Percentiles rank a stretch among this genome's conserved stretches.
Evolutionary conservation across 768 basidiomycete genomes (phyloP).

Genomic region (Tulasnella sp.): DNA sequence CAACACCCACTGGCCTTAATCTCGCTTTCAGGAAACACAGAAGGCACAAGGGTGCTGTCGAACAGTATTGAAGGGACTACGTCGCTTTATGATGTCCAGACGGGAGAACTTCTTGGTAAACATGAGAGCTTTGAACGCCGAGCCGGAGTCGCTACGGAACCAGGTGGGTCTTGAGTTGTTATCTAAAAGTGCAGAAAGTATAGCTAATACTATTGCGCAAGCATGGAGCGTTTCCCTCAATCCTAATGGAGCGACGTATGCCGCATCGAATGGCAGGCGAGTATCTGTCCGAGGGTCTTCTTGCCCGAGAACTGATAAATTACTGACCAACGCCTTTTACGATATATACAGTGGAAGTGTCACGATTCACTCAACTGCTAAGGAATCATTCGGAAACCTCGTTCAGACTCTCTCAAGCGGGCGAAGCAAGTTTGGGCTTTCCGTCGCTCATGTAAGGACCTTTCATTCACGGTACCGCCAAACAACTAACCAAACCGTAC

Average conservation of each 20-base stretch:
- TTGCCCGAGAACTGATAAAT: not conserved
- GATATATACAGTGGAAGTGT: constrained; percentile 60
- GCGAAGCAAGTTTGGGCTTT: constrained; percentile 77
- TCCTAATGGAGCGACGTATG: constrained; percentile 72
- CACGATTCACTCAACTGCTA: constrained; percentile 68
- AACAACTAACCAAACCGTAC: not conserved
- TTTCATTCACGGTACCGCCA: not conserved
- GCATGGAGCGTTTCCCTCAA: constrained; percentile 87
- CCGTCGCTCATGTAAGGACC: constrained; percentile 67
- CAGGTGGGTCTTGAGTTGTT: constrained; percentile 21
- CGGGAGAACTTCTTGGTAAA: constrained; percentile 61
- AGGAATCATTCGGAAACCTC: constrained; percentile 68
- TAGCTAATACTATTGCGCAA: constrained; percentile 42
- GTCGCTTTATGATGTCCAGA: constrained; percentile 69
- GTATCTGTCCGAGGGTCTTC: not conserved
- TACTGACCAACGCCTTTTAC: not conserved
- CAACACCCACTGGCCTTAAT: constrained; percentile 86
- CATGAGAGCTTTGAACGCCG: constrained; percentile 69
- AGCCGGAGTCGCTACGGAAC: not conserved
- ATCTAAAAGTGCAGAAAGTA: constrained; percentile 29
- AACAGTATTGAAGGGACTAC: constrained; percentile 87
- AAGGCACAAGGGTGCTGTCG: constrained; percentile 67
- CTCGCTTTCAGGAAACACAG: constrained; percentile 70
- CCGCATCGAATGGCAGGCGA: constrained; percentile 60
- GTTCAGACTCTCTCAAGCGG: constrained; percentile 56